These are phyloP conservation scores for Reticulascus tulasneorum DNA, from an alignment of 2,329 filamentous ascomycete genomes.

Conservation along the genomic window DNA sequence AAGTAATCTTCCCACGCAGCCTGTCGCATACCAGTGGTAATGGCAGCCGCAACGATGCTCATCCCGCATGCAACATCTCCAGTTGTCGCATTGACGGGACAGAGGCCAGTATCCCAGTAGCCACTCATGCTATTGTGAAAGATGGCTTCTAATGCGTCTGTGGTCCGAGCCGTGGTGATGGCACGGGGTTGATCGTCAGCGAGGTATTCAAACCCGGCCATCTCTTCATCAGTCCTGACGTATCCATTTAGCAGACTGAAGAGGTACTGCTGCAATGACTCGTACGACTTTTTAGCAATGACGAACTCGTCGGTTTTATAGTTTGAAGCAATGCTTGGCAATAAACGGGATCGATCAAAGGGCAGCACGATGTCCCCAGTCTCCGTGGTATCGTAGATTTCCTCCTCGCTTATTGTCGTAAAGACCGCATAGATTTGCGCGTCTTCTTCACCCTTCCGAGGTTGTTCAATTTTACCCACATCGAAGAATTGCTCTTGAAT, in stretches of 20 bases:
- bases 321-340: not conserved
- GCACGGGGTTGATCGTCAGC: not conserved
- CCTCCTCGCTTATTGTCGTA: too few species aligned
- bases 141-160: not conserved
- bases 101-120: not conserved
- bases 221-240: not conserved
- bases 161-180: not conserved
- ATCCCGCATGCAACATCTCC: conserved; percentile 2
- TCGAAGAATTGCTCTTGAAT: conserved; percentile 2
- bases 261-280: too few species aligned
- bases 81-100: not conserved
- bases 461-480: not conserved
- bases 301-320: too few species aligned
- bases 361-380: not conserved
- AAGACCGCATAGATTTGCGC: too few species aligned
- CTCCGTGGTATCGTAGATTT: not conserved
- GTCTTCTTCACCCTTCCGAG: too few species aligned
- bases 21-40: conserved; percentile 7
- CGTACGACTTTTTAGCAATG: too few species aligned
- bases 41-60: conserved; percentile 2
- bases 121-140: not conserved
- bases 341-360: not conserved
- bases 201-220: not conserved
- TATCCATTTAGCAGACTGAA: too few species aligned
- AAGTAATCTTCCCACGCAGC: not conserved